These are phyloP conservation scores for Fraxinus dipetala DNA, from an alignment of 305 asterid species.

Conservation along the genomic window DNA sequence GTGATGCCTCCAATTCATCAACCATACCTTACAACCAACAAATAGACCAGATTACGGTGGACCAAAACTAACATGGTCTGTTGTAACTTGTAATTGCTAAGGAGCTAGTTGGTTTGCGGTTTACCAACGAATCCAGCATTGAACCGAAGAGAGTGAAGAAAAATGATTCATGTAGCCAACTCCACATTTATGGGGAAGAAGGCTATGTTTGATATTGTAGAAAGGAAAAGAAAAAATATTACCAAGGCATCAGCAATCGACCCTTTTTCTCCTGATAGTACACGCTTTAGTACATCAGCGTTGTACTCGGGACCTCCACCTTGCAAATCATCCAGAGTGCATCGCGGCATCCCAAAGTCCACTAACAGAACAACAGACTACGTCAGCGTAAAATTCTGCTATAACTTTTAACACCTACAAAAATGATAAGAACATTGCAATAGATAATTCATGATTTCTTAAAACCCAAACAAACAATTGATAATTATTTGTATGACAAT, in stretches of 20 bases:
- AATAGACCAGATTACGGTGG: not conserved
- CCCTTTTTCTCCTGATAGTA: conserved; percentile 73
- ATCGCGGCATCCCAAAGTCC: conserved; percentile 89
- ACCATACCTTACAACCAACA: not conserved
- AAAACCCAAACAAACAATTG: not conserved
- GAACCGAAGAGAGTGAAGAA: not conserved
- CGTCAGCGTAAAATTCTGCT: conserved; percentile 5
- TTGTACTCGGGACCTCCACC: conserved; percentile 90
- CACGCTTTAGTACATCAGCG: conserved; percentile 64
- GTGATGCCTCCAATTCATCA: not conserved
- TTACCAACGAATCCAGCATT: not conserved
- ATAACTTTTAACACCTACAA: not conserved
- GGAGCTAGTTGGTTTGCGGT: not conserved
- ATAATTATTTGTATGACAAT: not conserved
- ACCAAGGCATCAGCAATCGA: conserved; percentile 88
- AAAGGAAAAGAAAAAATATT: conserved; percentile 15
- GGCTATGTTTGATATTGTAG: not conserved
- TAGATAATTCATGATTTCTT: not conserved
- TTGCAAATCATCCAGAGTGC: conserved; percentile 68
- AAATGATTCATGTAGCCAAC: not conserved
- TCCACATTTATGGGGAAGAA: not conserved
- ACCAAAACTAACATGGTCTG: not conserved
- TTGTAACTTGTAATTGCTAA: not conserved
- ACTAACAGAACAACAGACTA: conserved; percentile 33
- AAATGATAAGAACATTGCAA: conserved; percentile 10